Conservation (phyloP, 352 stramenopile genomes). For the Phytophthora agathidicida region DNA sequence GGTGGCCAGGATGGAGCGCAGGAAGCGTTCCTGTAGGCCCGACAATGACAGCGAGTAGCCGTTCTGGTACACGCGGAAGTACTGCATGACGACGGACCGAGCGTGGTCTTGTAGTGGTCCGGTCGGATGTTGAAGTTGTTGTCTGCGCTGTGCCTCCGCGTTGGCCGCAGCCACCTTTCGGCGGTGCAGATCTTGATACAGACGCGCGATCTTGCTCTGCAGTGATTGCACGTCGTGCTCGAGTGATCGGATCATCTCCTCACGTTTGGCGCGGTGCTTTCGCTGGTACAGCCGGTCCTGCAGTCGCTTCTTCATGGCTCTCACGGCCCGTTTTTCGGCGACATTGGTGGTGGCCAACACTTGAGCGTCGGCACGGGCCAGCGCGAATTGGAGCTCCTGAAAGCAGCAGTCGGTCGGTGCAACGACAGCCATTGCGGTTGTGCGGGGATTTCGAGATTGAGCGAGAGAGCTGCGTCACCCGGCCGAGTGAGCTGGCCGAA, state of each 20-base stretch:
- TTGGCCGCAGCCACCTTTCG: slow-evolving; percentile 9
- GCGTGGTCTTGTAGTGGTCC: slow-evolving; percentile 26
- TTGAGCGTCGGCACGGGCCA: slow-evolving; percentile 14
- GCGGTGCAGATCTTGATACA: slow-evolving; percentile 27
- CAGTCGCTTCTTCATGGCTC: slow-evolving; percentile 32
- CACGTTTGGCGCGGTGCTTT: slow-evolving; percentile 44
- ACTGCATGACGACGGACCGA: slow-evolving; percentile 29
- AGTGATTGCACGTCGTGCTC: slow-evolving; percentile 30
- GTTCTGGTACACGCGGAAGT: slow-evolving; percentile 36
- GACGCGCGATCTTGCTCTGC: slow-evolving; percentile 29
- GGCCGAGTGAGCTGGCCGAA: not conserved
- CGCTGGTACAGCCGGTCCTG: slow-evolving; percentile 46
- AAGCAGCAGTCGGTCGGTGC: slow-evolving; percentile 9
- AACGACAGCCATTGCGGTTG: slow-evolving; percentile 12
- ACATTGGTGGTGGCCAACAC: slow-evolving; percentile 14
- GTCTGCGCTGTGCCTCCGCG: slow-evolving; percentile 13
- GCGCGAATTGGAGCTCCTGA: slow-evolving; percentile 18
- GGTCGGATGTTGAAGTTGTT: slow-evolving; percentile 14
- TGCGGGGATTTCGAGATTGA: slow-evolving; percentile 9
- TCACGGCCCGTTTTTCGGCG: slow-evolving; percentile 18
- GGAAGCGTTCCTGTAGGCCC: slow-evolving; percentile 30
- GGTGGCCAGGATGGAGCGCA: slow-evolving; percentile 30
- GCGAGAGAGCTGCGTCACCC: not conserved
- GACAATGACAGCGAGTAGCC: slow-evolving; percentile 28
- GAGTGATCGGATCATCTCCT: slow-evolving; percentile 23